These are phyloP conservation scores for Penicillium verrucosum DNA, from an alignment of 2,329 filamentous ascomycete genomes.

Conservation along the genomic window DNA sequence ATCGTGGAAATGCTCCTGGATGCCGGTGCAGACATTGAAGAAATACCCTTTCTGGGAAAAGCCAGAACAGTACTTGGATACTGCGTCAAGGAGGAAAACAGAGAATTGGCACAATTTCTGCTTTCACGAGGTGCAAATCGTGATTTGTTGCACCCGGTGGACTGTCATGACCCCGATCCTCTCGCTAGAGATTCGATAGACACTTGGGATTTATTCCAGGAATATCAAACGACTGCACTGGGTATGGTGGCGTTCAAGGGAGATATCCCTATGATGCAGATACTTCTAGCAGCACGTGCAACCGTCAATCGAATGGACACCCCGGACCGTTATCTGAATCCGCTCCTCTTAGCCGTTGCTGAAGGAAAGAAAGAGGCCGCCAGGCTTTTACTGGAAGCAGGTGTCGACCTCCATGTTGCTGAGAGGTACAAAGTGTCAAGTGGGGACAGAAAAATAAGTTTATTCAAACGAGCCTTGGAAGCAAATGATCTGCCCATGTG, in stretches of 20 bases:
- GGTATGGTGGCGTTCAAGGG: background rate
- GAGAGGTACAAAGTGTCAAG: background rate
- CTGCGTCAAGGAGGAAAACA: too few relatives aligned
- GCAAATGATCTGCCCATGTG: background rate
- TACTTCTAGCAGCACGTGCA: background rate
- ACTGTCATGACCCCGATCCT: too few relatives aligned
- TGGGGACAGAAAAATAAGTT: accelerated
- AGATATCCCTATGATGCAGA: background rate
- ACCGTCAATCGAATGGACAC: background rate
- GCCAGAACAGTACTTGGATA: background rate
- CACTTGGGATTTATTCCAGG: too few relatives aligned
- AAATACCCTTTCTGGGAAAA: background rate
- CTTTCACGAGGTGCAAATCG: background rate
- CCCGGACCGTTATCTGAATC: background rate
- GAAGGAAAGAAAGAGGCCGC: background rate
- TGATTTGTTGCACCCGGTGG: background rate
- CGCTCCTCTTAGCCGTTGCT: background rate
- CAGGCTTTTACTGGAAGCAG: background rate
- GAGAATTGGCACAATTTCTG: background rate
- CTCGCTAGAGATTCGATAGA: too few relatives aligned
- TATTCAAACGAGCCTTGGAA: background rate
- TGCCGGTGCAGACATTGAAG: background rate
- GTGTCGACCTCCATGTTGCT: background rate
- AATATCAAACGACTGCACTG: background rate
- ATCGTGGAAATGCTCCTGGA: background rate